A percentile compares a stretch with the other conserved stretches of the same genome.
Conservation (phyloP, 331 rosid species). For the Erythrophleum ivorense region DNA sequence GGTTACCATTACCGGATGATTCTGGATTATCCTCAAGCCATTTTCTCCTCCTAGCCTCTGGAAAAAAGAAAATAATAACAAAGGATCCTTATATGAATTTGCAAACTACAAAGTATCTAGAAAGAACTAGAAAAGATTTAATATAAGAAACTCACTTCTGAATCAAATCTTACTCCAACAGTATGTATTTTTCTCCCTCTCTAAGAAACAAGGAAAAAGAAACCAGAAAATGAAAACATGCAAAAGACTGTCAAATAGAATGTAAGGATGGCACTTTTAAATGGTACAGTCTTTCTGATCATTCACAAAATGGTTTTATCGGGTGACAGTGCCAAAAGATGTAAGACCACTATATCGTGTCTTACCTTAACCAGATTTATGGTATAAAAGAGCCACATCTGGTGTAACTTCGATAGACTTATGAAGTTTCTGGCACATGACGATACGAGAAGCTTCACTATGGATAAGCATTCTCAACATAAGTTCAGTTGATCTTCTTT, state of each 20-base stretch:
- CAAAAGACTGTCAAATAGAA: background rate
- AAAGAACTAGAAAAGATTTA: background rate
- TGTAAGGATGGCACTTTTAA: background rate
- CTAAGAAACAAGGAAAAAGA: background rate
- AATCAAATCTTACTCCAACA: conserved; percentile 19
- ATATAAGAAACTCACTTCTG: conserved; percentile 5
- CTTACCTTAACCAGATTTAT: background rate
- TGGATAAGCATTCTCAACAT: background rate
- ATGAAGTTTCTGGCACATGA: background rate
- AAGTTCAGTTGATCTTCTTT: background rate
- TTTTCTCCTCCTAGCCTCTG: conserved; percentile 98
- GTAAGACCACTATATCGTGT: background rate
- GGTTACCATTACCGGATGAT: conserved; percentile 79
- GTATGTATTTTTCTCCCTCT: background rate
- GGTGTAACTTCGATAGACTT: background rate
- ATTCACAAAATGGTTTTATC: background rate
- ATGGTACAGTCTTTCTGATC: background rate
- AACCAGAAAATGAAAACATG: background rate
- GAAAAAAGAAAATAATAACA: background rate
- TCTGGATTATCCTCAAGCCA: conserved; percentile 92
- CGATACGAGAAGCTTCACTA: background rate
- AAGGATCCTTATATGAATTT: background rate
- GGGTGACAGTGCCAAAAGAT: background rate
- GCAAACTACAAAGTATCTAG: conserved; percentile 14
- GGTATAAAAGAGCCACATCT: background rate